Evolutionary conservation across 1,284 basidiomycete genomes (phyloP).

Genomic region (Schizophyllum amplum): DNA sequence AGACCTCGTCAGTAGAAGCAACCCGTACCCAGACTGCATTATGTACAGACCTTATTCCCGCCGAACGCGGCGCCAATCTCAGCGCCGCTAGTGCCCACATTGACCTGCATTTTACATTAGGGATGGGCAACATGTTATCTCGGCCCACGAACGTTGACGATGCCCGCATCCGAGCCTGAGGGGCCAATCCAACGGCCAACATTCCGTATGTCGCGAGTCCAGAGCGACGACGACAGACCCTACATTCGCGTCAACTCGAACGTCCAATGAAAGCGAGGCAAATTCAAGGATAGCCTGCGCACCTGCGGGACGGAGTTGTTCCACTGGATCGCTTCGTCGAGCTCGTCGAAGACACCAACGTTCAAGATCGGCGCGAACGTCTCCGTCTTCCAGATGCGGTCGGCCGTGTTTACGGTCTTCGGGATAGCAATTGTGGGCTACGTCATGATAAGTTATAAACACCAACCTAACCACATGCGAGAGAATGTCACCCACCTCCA

Average conservation of each 20-base stretch:
- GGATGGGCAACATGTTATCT: slow-evolving; percentile 7
- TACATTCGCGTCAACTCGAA: slow-evolving; percentile 21
- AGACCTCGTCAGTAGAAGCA: slow-evolving; percentile 4
- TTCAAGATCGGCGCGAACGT: slow-evolving; percentile 85
- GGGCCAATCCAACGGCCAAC: slow-evolving; percentile 91
- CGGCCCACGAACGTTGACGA: slow-evolving; percentile 66
- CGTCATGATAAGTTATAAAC: no score
- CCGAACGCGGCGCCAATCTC: slow-evolving; percentile 87
- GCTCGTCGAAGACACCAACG: slow-evolving; percentile 81
- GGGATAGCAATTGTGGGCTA: slow-evolving; percentile 80
- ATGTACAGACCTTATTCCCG: slow-evolving; percentile 72
- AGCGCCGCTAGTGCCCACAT: slow-evolving; percentile 89
- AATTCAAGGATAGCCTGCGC: slow-evolving; percentile 5
- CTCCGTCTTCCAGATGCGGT: slow-evolving; percentile 72
- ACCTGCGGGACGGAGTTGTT: slow-evolving; percentile 89
- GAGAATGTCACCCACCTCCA: slow-evolving; percentile 21
- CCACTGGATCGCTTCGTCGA: slow-evolving; percentile 87
- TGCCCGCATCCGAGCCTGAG: slow-evolving; percentile 78
- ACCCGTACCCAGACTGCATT: slow-evolving; percentile 10
- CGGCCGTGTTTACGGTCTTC: slow-evolving; percentile 39
- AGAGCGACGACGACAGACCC: slow-evolving; percentile 85
- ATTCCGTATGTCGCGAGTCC: slow-evolving; percentile 78
- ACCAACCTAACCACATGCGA: no score
- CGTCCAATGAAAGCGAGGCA: slow-evolving; percentile 13
- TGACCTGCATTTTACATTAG: slow-evolving; percentile 45